A percentile compares a stretch with the other conserved stretches of the same genome.
Evolutionary conservation across 225 moss, liverwort and hornwort genomes (phyloP).

Genomic region (Climacium dendroides): DNA sequence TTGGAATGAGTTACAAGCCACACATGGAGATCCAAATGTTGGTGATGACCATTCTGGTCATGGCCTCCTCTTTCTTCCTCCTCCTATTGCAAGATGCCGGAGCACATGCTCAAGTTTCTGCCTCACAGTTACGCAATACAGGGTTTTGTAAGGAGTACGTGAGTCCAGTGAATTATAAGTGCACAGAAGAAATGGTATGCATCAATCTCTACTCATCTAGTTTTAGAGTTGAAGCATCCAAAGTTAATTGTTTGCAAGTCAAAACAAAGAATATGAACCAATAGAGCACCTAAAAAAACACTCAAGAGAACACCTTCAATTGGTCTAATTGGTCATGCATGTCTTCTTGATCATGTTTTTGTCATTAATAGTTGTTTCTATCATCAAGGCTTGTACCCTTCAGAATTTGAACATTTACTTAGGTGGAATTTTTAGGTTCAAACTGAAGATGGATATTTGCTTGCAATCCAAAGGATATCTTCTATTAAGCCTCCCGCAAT

Average conservation of each 20-base stretch:
- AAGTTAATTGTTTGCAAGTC: background rate
- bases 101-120: background rate
- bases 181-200: conserved; percentile 56
- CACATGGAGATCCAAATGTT: background rate
- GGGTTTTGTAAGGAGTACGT: conserved; percentile 45
- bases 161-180: conserved; percentile 17
- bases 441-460: conserved; percentile 62
- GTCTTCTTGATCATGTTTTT: background rate
- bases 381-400: background rate
- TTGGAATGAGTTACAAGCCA: background rate
- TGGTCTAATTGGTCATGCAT: no score
- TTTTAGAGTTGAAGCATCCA: background rate
- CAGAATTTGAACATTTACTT: no score
- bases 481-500: background rate
- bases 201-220: background rate
- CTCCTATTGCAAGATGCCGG: background rate
- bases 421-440: conserved; percentile 34
- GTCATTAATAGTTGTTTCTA: background rate
- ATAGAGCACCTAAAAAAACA: no score
- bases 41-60: background rate
- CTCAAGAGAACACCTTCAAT: background rate
- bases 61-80: background rate
- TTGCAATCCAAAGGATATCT: conserved; percentile 62
- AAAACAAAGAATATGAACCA: background rate
- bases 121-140: conserved; percentile 1